Evolutionary conservation across 2,329 filamentous ascomycete genomes (phyloP).

Genomic region (Diaporthe vexans): DNA sequence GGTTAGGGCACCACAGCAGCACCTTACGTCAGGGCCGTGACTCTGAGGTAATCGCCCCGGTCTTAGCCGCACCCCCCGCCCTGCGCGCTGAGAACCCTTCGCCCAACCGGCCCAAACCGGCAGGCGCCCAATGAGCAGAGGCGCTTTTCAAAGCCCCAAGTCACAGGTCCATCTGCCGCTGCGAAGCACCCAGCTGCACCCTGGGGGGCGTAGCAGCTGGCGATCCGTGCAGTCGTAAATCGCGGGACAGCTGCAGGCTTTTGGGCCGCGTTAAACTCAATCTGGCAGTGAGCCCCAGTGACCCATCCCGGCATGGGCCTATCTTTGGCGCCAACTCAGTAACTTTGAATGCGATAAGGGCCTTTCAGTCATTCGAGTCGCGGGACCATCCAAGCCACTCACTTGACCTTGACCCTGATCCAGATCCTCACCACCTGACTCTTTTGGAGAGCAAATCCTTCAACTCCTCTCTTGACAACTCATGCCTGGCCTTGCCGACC

Average conservation of each 20-base stretch:
- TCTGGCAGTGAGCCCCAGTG: not conserved
- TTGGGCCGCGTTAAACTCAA: constrained; percentile 17
- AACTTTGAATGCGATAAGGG: constrained; percentile 31
- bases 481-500: constrained; percentile 10
- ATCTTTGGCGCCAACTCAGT: constrained; percentile 28
- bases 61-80: constrained; percentile 25
- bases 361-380: constrained; percentile 31
- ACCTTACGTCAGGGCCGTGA: constrained; percentile 24
- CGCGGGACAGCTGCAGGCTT: constrained; percentile 25
- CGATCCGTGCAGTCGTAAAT: constrained; percentile 19
- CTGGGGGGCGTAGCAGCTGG: constrained; percentile 27
- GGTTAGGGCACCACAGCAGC: not conserved
- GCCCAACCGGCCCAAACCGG: not conserved
- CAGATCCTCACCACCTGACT: constrained; percentile 31
- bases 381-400: constrained; percentile 18
- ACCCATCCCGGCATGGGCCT: constrained; percentile 15
- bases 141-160: constrained; percentile 1
- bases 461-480: constrained; percentile 16
- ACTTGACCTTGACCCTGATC: constrained; percentile 32
- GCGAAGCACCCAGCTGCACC: constrained; percentile 16
- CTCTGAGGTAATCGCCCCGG: constrained; percentile 10
- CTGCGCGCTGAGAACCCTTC: constrained; percentile 10
- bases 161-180: constrained; percentile 24
- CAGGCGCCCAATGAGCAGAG: constrained; percentile 31
- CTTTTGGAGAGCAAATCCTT: constrained; percentile 20